These are phyloP conservation scores for Paramecium biaurelia DNA, from an alignment of 73 alveolate genomes.

Conservation along the genomic window DNA sequence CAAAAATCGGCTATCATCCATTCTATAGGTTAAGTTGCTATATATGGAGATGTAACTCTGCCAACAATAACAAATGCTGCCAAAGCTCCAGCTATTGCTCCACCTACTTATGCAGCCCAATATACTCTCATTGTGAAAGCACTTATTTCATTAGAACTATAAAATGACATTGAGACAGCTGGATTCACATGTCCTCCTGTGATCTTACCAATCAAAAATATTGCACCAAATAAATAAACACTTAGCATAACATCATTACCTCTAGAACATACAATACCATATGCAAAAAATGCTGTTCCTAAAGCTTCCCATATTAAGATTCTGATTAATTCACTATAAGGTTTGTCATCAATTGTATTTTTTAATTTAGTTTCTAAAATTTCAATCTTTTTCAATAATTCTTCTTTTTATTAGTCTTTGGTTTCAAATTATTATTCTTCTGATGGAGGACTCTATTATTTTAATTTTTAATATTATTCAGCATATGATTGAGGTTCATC, in stretches of 20 bases:
- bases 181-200: constrained; percentile 57
- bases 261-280: constrained; percentile 29
- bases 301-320: constrained; percentile 20
- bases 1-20: constrained; percentile 49
- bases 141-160: constrained; percentile 52
- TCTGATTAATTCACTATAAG: not conserved
- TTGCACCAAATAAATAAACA: constrained; percentile 35
- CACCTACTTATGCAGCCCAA: constrained; percentile 53
- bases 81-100: constrained; percentile 41
- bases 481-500: not conserved
- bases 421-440: not conserved
- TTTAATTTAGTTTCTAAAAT: not conserved
- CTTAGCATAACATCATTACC: constrained; percentile 38
- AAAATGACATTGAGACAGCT: constrained; percentile 43
- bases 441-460: not conserved
- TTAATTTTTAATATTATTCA: not conserved
- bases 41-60: constrained; percentile 39
- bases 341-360: not conserved
- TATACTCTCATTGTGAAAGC: constrained; percentile 53
- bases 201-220: constrained; percentile 28
- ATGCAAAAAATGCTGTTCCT: constrained; percentile 42
- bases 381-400: constrained; percentile 18
- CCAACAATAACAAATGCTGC: constrained; percentile 44
- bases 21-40: not conserved
- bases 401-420: not conserved